Percentiles rank a stretch among this genome's conserved stretches.
These are phyloP conservation scores for Diaporthe velutina DNA, from an alignment of 2,329 filamentous ascomycete genomes.

Conservation along the genomic window DNA sequence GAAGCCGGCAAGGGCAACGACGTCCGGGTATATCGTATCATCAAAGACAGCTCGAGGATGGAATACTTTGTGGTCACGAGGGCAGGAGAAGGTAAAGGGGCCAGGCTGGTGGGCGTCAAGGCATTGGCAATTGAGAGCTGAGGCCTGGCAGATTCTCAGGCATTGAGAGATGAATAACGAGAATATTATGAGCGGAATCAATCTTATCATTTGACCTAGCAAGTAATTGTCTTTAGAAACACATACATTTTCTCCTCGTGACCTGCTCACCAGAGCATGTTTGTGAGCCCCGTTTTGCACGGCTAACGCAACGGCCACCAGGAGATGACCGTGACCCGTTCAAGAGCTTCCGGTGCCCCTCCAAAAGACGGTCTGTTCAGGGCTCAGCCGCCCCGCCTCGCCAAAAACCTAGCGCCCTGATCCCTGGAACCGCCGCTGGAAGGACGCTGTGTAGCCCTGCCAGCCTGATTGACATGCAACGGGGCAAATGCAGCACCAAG, in stretches of 20 bases:
- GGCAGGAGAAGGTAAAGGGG: slow-evolving; percentile 66
- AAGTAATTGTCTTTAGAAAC: too few species aligned
- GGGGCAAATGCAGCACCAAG: background rate
- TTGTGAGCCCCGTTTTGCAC: background rate
- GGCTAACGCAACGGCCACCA: too few species aligned
- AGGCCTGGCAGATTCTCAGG: slow-evolving; percentile 24
- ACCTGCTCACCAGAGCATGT: background rate
- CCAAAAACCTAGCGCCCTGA: background rate
- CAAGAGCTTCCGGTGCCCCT: background rate
- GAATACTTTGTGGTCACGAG: slow-evolving; percentile 86
- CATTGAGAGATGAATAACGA: slow-evolving; percentile 3
- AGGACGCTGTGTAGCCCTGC: background rate
- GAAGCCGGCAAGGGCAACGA: slow-evolving; percentile 73
- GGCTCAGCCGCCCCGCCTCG: background rate
- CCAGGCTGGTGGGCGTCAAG: slow-evolving; percentile 81
- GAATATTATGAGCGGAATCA: background rate
- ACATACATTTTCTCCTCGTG: too few species aligned
- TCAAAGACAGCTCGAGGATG: slow-evolving; percentile 70
- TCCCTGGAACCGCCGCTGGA: slow-evolving; percentile 9
- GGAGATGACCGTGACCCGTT: background rate
- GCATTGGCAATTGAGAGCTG: slow-evolving; percentile 81
- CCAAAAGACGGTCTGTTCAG: background rate
- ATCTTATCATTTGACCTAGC: background rate
- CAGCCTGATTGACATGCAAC: background rate
- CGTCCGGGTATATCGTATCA: slow-evolving; percentile 81